phyloP scores from a whole-genome alignment of 805 yeast species.

The Ogataea nonfermentans region DNA sequence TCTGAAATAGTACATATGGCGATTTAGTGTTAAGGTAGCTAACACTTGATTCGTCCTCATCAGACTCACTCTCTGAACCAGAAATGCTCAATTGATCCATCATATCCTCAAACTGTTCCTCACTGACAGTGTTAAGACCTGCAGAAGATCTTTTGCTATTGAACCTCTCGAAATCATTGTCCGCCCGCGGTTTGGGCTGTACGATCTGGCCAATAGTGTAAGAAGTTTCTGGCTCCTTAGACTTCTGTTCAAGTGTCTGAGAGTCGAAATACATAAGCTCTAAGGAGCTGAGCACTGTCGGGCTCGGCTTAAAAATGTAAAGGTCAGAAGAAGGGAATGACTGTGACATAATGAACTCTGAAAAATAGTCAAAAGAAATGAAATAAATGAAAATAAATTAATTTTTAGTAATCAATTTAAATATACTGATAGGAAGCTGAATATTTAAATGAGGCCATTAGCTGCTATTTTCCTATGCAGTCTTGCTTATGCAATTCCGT shows the following conservation, averaged over 20 bases:
- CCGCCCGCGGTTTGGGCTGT: conserved; percentile 15
- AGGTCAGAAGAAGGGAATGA: conserved; percentile 31
- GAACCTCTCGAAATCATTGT: conserved; percentile 27
- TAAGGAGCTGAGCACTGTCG: conserved; percentile 42
- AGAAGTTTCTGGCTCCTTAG: conserved; percentile 17
- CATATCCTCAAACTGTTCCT: conserved; percentile 56
- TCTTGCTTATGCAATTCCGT: conserved; percentile 3
- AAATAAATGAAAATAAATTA: no score
- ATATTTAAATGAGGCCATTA: no score
- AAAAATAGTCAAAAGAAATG: no score
- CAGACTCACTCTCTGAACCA: conserved; percentile 49
- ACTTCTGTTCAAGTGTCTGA: conserved; percentile 36
- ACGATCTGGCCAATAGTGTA: conserved; percentile 5
- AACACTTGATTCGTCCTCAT: conserved; percentile 36
- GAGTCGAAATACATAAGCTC: conserved; percentile 56
- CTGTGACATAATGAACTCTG: conserved; percentile 4
- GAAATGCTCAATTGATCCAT: conserved; percentile 56
- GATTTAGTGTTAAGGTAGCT: conserved; percentile 67
- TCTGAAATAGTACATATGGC: conserved; percentile 61
- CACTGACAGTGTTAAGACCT: conserved; percentile 47
- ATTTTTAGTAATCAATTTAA: background rate
- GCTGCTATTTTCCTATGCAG: background rate
- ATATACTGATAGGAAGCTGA: background rate
- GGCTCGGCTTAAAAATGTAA: conserved; percentile 49
- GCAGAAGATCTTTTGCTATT: conserved; percentile 55